Conservation (phyloP, 176 grass and related monocot species). For the Cenchrus fungigraminus region DNA sequence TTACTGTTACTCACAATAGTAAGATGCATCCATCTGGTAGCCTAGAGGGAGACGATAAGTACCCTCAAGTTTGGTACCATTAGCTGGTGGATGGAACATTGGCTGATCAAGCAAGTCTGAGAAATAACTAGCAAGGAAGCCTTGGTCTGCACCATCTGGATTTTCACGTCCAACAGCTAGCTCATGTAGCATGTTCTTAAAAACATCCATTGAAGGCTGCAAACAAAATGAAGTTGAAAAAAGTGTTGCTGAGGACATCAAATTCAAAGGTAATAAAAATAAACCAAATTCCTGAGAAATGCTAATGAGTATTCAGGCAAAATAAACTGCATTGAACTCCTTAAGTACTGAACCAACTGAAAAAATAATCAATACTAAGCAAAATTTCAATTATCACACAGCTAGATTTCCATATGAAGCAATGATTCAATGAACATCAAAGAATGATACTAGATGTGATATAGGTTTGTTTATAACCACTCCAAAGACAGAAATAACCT, state of each 20-base stretch:
- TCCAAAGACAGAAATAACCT: background rate
- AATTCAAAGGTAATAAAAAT: slow-evolving; percentile 1
- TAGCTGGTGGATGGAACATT: slow-evolving; percentile 87
- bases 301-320: slow-evolving; percentile 1
- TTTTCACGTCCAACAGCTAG: slow-evolving; percentile 77
- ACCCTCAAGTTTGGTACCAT: slow-evolving; percentile 80
- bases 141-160: slow-evolving; percentile 93
- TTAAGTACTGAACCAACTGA: background rate
- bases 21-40: slow-evolving; percentile 99
- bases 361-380: background rate
- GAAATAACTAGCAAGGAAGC: slow-evolving; percentile 86
- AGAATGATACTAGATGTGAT: slow-evolving; percentile 12
- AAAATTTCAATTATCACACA: slow-evolving; percentile 26
- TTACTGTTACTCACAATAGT: slow-evolving; percentile 70
- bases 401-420: slow-evolving; percentile 16
- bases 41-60: slow-evolving; percentile 91
- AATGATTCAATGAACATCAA: background rate
- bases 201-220: slow-evolving; percentile 83
- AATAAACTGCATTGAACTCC: slow-evolving; percentile 9
- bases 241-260: background rate
- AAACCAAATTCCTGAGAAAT: background rate
- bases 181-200: slow-evolving; percentile 86
- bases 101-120: slow-evolving; percentile 81
- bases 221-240: slow-evolving; percentile 32
- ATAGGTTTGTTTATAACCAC: slow-evolving; percentile 7